Evolutionary conservation across 225 moss, liverwort and hornwort species (phyloP), one percentile per base, ranked within the genome.

Genomic region (Physcomitrium patens): DNA sequence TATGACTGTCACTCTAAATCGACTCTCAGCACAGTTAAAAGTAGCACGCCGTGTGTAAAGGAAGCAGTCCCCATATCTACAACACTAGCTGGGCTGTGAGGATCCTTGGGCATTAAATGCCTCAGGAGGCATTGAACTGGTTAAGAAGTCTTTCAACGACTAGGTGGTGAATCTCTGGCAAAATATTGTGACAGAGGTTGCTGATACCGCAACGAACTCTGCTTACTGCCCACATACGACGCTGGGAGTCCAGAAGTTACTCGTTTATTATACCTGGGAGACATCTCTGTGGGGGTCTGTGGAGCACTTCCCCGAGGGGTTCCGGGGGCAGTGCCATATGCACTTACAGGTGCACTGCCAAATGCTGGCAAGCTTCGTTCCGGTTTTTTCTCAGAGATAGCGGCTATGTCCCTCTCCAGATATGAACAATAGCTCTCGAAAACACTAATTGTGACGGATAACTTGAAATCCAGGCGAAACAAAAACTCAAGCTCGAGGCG

Each of bases 401-500:
- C 68, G 57, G 90, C 62, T 43, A 90, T 78, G 78, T 94, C 91
- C 31, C 89, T 84, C 80, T 96, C 92, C 14, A 96, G 84, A 53
- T 94, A 94, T 10, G 85, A 67, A 72, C 96, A 96, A 72, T 96
- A 96, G 80, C 91, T 88, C 65, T 96, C 94, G 63, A 96, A 96
- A 72, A 92, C 91, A 20, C 84, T 78, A 69, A 84, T 87, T 16
- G 88, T 84, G 14, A 96, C 96, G 48, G 85, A 86, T 79, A 96
- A 76, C 78, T 88, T 90, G 57, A 96, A 96, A 79, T 92, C 92
- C 48, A 96, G 85, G 55, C 92, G 92, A 46, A 92, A 89, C 24
- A 96, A 78, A 67, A 96, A 86, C 47, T 96, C 96, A 73, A 92
- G 88, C 80, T 96, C 96, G 74, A 96, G 79, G 19, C 96, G 92